These are phyloP conservation scores for Penicillium coffeae DNA, from an alignment of 495 filamentous ascomycete species.

Conservation along the genomic window DNA sequence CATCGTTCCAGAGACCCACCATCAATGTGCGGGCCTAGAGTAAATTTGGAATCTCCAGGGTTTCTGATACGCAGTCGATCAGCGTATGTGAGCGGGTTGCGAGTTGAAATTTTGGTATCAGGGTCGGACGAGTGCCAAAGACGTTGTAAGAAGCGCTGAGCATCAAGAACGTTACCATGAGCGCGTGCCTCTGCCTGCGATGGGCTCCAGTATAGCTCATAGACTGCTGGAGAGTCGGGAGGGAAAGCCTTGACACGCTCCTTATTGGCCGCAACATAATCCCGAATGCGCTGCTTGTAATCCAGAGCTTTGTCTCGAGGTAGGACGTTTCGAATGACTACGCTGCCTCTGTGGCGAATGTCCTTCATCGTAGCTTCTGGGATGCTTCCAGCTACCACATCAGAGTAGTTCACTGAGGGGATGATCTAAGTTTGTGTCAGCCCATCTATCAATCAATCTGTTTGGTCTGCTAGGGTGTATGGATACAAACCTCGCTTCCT, in stretches of 20 bases:
- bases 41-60: conserved; percentile 68
- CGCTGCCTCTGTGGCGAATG: conserved; percentile 58
- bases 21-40: conserved; percentile 82
- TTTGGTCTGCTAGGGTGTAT: background rate
- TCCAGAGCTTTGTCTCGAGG: conserved; percentile 55
- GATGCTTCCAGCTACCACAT: conserved; percentile 45
- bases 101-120: conserved; percentile 56
- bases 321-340: conserved; percentile 60
- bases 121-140: conserved; percentile 69
- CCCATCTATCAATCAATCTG: too few relatives aligned
- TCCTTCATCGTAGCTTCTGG: conserved; percentile 46
- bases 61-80: conserved; percentile 73
- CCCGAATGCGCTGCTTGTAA: conserved; percentile 44
- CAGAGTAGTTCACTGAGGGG: conserved; percentile 55
- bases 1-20: conserved; percentile 83
- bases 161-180: conserved; percentile 64
- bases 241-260: conserved; percentile 51
- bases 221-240: conserved; percentile 66
- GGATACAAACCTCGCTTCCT: conserved; percentile 45
- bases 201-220: conserved; percentile 85
- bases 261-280: conserved; percentile 58
- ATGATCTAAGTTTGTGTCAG: conserved; percentile 47
- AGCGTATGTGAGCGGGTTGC: conserved; percentile 69
- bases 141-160: conserved; percentile 69
- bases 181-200: conserved; percentile 69